phyloP scores from a whole-genome alignment of 179 eudicot genomes.

The Heliamphora pulchella region DNA sequence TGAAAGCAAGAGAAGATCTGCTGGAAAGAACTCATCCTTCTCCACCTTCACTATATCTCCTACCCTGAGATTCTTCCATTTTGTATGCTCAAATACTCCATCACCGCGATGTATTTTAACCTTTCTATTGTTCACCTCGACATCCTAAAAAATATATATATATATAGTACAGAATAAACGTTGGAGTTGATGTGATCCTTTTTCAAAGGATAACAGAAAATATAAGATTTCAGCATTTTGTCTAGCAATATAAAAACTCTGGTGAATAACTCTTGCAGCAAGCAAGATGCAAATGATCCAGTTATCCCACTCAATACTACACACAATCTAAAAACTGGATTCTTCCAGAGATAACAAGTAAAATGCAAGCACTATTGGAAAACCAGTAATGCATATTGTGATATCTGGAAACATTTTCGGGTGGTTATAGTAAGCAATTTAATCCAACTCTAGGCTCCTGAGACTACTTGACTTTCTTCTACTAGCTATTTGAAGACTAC shows the following conservation, averaged over 20 bases:
- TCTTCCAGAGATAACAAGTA: neutral
- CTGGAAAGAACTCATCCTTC: slow-evolving; percentile 72
- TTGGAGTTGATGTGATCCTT: slow-evolving; percentile 1
- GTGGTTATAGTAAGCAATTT: neutral
- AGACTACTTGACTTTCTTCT: too few species aligned
- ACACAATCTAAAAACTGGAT: neutral
- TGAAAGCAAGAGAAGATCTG: slow-evolving; percentile 70
- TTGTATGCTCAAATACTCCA: slow-evolving; percentile 42
- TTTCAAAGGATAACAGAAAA: neutral
- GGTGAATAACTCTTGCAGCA: neutral
- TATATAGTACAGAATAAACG: neutral
- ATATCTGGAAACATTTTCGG: neutral
- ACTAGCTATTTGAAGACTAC: too few species aligned
- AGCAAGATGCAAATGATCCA: neutral
- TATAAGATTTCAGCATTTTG: neutral
- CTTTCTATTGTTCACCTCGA: slow-evolving; percentile 63
- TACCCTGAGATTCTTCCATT: slow-evolving; percentile 67
- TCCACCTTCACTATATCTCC: slow-evolving; percentile 73
- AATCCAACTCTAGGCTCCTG: neutral
- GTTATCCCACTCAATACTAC: neutral
- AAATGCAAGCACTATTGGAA: neutral
- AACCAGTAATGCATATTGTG: neutral
- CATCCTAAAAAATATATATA: slow-evolving; percentile 46
- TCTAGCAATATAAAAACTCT: neutral
- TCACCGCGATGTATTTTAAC: slow-evolving; percentile 51